Base-by-base conservation (phyloP, 2,329 filamentous ascomycete species). In the Talaromyces sp. region DNA sequence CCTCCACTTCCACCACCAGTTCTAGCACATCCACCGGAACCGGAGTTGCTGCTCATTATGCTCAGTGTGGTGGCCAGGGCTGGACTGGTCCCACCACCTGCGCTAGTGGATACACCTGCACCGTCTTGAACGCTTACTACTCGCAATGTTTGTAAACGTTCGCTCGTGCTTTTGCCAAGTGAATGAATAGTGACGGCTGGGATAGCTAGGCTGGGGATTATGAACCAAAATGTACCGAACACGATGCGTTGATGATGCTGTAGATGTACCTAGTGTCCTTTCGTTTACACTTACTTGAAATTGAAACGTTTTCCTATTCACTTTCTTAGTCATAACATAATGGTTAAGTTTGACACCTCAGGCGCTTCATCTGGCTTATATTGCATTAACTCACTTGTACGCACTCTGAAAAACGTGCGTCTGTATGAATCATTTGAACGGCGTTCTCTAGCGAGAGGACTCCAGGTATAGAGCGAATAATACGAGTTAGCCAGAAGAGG, bases 341-440 rank as follows among this genome's bases (percentile, higher is more conserved):
- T n/a, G n/a, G n/a, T n/a, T n/a, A n/a, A n/a, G 8, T 31, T 33
- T 5, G 1, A 21, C 3, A 52, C 7, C 5, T 9, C 31, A 52
- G 12, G 4, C 4, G n/a, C 48, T 4, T 4, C 18, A 4, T 9
- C 2, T 33, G 12, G 4, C 9, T 33, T 31, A 5, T 48, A 28
- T 16, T 9, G 18, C 31, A 14, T 44, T 73, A 67, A 81, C 28
- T 28, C 28, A 28, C 28, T 28, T 6, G 28, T 3, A 28, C 28
- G 6, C 28, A 28, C 28, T 28, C 28, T 28, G 28, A 3, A 28
- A 28, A 28, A 3, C 6, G 6, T 28, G 28, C 6, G 28, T 28
- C 28, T 28, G 3, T 3, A 28, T 28, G 28, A 28, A 6, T 28
- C 28, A 28, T 28, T 28, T 6, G 28, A 28, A 28, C 6, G 28